A percentile compares a stretch with the other conserved stretches of the same genome.
Evolutionary conservation across 2,329 filamentous ascomycete species (phyloP).

Genomic region (Aspergillus terreus): DNA sequence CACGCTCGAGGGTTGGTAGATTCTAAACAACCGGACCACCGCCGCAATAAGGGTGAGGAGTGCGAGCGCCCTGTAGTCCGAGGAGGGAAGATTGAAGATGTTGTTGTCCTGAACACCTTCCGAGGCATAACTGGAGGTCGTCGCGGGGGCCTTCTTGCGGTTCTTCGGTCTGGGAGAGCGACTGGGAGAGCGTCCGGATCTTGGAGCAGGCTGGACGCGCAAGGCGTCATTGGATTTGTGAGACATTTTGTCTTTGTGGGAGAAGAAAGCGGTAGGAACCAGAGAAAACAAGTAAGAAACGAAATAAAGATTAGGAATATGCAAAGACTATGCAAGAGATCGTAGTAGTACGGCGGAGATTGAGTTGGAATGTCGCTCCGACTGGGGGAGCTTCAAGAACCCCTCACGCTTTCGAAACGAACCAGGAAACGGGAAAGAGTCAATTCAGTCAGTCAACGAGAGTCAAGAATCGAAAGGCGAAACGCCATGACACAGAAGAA

Average conservation of each 20-base stretch:
- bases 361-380: constrained; percentile 14
- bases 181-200: constrained; percentile 34
- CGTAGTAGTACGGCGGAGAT: constrained; percentile 1
- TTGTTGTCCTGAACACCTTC: constrained; percentile 75
- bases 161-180: constrained; percentile 39
- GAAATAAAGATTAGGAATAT: constrained; percentile 5
- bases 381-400: constrained; percentile 13
- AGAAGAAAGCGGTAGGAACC: constrained; percentile 10
- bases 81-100: constrained; percentile 77
- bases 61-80: constrained; percentile 76
- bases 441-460: constrained; percentile 30
- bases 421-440: constrained; percentile 4
- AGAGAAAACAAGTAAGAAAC: constrained; percentile 7
- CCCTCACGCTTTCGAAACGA: constrained; percentile 7
- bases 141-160: constrained; percentile 27
- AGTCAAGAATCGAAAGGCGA: constrained; percentile 30
- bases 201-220: constrained; percentile 33
- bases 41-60: constrained; percentile 71
- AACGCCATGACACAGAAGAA: constrained; percentile 31
- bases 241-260: constrained; percentile 21
- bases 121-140: constrained; percentile 42
- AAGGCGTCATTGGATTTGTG: constrained; percentile 33
- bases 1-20: constrained; percentile 93
- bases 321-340: not conserved
- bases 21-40: constrained; percentile 83